Conservation (phyloP, 139 green algal species). For the Deuterostichococcus epilithicus region DNA sequence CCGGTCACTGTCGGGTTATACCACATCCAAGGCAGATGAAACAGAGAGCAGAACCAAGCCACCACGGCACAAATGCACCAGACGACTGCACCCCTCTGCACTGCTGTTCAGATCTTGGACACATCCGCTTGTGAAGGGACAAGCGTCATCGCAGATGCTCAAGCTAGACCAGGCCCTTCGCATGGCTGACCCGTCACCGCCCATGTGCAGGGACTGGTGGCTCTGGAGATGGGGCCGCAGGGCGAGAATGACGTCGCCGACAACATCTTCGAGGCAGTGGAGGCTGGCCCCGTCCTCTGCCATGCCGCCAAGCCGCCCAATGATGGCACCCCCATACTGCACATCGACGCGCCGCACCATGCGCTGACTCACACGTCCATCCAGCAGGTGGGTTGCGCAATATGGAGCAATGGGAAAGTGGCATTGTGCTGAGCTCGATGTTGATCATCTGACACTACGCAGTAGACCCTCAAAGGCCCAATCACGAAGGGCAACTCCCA, state of each 20-base stretch:
- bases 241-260: constrained; percentile 18
- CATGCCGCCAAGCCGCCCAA: background rate
- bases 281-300: constrained; percentile 11
- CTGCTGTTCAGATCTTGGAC: too few species aligned
- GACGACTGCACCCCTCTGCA: too few species aligned
- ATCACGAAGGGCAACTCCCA: too few species aligned
- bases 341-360: constrained; percentile 3
- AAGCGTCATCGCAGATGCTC: too few species aligned
- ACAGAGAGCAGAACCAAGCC: too few species aligned
- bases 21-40: too few species aligned
- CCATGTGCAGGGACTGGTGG: background rate
- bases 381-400: background rate
- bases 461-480: too few species aligned
- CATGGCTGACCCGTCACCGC: background rate
- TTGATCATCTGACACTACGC: too few species aligned
- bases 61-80: too few species aligned
- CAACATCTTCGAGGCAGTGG: constrained; percentile 15
- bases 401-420: background rate
- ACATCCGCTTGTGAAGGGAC: too few species aligned
- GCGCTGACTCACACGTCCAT: background rate
- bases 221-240: constrained; percentile 21
- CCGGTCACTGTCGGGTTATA: too few species aligned
- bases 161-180: too few species aligned
- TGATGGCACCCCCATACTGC: constrained; percentile 1
- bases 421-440: background rate